phyloP scores from a whole-genome alignment of 805 yeast species.

The Kluyveromyces aestuarii region DNA sequence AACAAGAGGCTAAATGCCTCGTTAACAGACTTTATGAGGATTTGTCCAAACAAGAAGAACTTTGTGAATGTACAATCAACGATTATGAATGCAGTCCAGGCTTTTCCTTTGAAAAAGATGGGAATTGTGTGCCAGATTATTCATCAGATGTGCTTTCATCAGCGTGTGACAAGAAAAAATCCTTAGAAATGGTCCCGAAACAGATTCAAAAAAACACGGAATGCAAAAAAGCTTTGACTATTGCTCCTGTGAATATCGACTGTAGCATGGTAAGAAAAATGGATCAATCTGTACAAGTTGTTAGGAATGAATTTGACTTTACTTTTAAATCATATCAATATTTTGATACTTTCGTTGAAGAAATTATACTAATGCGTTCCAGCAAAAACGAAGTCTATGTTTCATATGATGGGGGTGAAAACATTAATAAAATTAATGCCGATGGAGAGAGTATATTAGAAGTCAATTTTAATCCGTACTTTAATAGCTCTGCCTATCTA shows the following conservation, averaged over 20 bases:
- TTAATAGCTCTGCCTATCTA: constrained; percentile 23
- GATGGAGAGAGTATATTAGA: constrained; percentile 37
- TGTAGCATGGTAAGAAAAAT: constrained; percentile 18
- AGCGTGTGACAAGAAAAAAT: constrained; percentile 10
- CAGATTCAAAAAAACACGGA: constrained; percentile 10
- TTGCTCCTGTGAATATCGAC: constrained; percentile 21
- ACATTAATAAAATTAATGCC: constrained; percentile 34
- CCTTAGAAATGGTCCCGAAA: constrained; percentile 12
- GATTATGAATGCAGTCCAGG: constrained; percentile 69
- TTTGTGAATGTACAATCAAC: constrained; percentile 52
- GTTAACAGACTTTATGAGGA: constrained; percentile 31
- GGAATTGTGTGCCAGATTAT: constrained; percentile 40
- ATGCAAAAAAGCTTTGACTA: constrained; percentile 17
- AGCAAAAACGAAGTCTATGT: constrained; percentile 42
- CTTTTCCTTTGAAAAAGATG: constrained; percentile 30
- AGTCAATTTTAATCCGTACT: constrained; percentile 51
- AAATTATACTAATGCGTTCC: constrained; percentile 57
- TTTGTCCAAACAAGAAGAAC: constrained; percentile 35
- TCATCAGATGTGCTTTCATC: constrained; percentile 13
- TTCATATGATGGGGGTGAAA: constrained; percentile 62
- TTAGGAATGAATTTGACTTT: constrained; percentile 41
- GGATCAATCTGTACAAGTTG: constrained; percentile 29
- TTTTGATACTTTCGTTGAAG: constrained; percentile 39
- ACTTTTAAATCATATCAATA: constrained; percentile 45
- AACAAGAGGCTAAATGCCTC: constrained; percentile 52